Evolutionary conservation across 768 basidiomycete species (phyloP), one percentile per base, ranked within the genome.

Genomic region (Termitomyces sp.): DNA sequence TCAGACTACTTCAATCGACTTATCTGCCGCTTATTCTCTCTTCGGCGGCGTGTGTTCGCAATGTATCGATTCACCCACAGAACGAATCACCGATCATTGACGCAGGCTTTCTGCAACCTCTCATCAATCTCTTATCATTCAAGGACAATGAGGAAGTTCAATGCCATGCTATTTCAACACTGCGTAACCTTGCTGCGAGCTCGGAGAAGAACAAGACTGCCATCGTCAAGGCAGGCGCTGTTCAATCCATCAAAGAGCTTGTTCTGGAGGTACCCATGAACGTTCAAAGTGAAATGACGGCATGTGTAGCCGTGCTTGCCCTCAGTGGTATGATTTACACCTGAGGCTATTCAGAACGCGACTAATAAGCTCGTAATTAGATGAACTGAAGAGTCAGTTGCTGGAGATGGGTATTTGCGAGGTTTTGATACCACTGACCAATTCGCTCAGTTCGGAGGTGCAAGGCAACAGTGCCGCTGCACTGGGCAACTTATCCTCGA

Each of bases 71-170:
- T 56, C 97, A 98, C 69, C 97, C 97, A 0, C 84, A 87, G 67
- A 99, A 99, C 77, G 97, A 98, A 71, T 97, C 94, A 1, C 97
- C 96, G 17, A 99, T 99, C 70, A 99, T 99, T 69, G 97, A 99
- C 65, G 90, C 93, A 35, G 96, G 96, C 19, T 99, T 99, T 78
- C 74, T 98, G 58, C 89, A 93, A 64, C 97, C 97, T 0, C 76
- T 99, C 40, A 98, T 99, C 69, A 94, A 93, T 66, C 81, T 99
- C 32, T 77, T 99, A 21, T 92, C 95, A 1, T 98, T 98, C 77
- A 98, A 98, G 70, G 97, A 99, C 70, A 98, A 98, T 65, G 97
- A 99, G 74, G 97, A 99, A 71, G 94, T 99, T 22, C 97, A 99
- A 68, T 98, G 97, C 66, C 97, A 99, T 64, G 97, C 97, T 19